A percentile compares a stretch with the other conserved stretches of the same genome.
These are phyloP conservation scores for Hemisphaericaspora lyxosophila DNA, from an alignment of 1,139 yeast species.

Conservation along the genomic window DNA sequence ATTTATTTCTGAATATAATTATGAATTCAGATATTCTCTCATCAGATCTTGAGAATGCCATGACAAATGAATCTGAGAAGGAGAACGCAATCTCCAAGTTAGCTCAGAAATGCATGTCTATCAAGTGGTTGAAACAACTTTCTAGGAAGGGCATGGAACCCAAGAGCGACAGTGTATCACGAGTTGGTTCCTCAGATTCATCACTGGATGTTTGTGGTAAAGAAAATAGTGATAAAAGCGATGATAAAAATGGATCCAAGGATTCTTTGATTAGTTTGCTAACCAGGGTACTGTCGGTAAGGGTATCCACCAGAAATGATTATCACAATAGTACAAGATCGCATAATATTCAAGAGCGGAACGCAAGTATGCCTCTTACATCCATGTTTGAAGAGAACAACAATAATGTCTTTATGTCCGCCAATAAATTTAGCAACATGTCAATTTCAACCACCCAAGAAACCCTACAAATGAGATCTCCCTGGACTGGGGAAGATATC, in stretches of 20 bases:
- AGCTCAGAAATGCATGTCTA: slow-evolving; percentile 60
- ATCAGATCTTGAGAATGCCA: slow-evolving; percentile 2
- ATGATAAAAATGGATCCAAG: slow-evolving; percentile 5
- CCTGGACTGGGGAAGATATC: slow-evolving; percentile 5
- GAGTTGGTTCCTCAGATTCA: slow-evolving; percentile 12
- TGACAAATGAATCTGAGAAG: slow-evolving; percentile 17
- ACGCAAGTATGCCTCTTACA: slow-evolving; percentile 5
- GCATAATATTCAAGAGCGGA: slow-evolving; percentile 23
- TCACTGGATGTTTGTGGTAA: slow-evolving; percentile 7
- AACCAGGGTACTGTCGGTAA: slow-evolving; percentile 38
- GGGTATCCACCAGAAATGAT: slow-evolving; percentile 36
- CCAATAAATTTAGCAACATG: slow-evolving; percentile 10
- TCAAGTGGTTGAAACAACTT: slow-evolving; percentile 51
- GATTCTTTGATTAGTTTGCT: slow-evolving; percentile 9
- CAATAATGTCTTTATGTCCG: slow-evolving; percentile 22
- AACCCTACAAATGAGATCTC: background rate
- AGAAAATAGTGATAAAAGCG: slow-evolving; percentile 1
- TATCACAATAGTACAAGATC: slow-evolving; percentile 37
- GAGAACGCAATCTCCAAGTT: slow-evolving; percentile 52
- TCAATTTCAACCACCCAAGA: background rate
- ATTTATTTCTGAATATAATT: slow-evolving; percentile 49
- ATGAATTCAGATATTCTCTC: slow-evolving; percentile 20
- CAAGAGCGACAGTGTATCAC: slow-evolving; percentile 7
- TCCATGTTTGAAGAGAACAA: slow-evolving; percentile 18
- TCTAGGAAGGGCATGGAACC: slow-evolving; percentile 3